Percentiles rank a stretch among this genome's conserved stretches.
Conservation (phyloP, 2,329 filamentous ascomycete species). For the Trichoderma koningiopsis region DNA sequence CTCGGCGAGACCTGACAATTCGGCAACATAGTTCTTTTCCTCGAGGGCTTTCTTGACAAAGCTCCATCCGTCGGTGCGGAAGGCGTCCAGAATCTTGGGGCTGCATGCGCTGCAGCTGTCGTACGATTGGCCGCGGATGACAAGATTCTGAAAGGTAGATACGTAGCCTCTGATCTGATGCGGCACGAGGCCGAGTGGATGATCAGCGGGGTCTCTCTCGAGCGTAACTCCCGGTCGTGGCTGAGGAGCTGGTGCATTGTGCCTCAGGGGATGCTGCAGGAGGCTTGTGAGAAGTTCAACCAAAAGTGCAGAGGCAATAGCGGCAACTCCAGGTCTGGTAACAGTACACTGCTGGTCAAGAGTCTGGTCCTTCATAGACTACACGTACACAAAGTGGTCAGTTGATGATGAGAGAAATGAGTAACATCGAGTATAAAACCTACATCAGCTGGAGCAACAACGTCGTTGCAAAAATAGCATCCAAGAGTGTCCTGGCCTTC, state of each 20-base stretch:
- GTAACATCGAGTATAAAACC: slow-evolving; percentile 42
- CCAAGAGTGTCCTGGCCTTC: slow-evolving; percentile 71
- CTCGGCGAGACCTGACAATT: slow-evolving; percentile 73
- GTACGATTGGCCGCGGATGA: slow-evolving; percentile 74
- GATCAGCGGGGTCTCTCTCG: slow-evolving; percentile 58
- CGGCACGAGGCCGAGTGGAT: slow-evolving; percentile 70
- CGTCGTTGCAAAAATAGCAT: slow-evolving; percentile 98
- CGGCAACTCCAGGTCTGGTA: slow-evolving; percentile 87
- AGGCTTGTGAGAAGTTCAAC: slow-evolving; percentile 89
- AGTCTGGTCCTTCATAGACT: slow-evolving; percentile 93
- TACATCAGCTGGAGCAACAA: slow-evolving; percentile 91
- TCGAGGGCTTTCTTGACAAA: slow-evolving; percentile 75
- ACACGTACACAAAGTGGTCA: slow-evolving; percentile 17
- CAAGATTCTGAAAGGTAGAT: slow-evolving; percentile 71
- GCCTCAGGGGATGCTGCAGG: slow-evolving; percentile 79
- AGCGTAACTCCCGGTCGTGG: slow-evolving; percentile 45
- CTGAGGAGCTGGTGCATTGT: slow-evolving; percentile 60
- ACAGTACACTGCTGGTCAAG: slow-evolving; percentile 98
- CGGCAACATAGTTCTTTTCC: slow-evolving; percentile 76
- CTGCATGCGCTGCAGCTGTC: slow-evolving; percentile 82
- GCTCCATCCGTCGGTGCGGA: slow-evolving; percentile 69
- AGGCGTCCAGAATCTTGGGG: slow-evolving; percentile 66
- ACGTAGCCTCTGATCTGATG: slow-evolving; percentile 81
- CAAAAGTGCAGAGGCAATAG: slow-evolving; percentile 86
- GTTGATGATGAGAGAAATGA: background rate